Evolutionary conservation across 305 asterid species (phyloP).

Genomic region (Rubia balearica): DNA sequence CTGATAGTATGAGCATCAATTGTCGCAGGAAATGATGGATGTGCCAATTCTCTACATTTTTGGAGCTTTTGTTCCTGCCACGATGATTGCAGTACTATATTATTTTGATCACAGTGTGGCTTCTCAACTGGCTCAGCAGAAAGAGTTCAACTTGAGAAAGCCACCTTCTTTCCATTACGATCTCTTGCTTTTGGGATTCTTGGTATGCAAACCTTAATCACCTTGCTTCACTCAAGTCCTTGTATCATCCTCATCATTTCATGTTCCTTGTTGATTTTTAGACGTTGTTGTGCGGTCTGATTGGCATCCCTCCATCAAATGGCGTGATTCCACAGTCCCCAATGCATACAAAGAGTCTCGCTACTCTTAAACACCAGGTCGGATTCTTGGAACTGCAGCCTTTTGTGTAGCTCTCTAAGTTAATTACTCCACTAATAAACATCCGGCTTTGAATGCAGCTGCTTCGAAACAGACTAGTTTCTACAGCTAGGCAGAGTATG

Average conservation of each 20-base stretch:
- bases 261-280: slow-evolving; percentile 15
- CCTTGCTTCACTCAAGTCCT: background rate
- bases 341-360: slow-evolving; percentile 88
- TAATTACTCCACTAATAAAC: background rate
- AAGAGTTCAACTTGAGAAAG: slow-evolving; percentile 76
- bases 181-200: slow-evolving; percentile 68
- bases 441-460: slow-evolving; percentile 28
- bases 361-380: slow-evolving; percentile 95
- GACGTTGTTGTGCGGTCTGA: slow-evolving; percentile 83
- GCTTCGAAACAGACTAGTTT: slow-evolving; percentile 67
- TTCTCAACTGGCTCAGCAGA: slow-evolving; percentile 86
- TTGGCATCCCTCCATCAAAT: slow-evolving; percentile 89
- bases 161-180: slow-evolving; percentile 89
- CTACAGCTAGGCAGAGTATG: slow-evolving; percentile 64
- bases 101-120: slow-evolving; percentile 95
- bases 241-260: background rate
- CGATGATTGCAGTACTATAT: slow-evolving; percentile 92
- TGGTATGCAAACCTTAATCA: slow-evolving; percentile 35
- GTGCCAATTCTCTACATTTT: slow-evolving; percentile 66
- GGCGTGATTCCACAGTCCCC: slow-evolving; percentile 97
- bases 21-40: slow-evolving; percentile 66
- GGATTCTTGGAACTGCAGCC: background rate
- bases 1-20: background rate
- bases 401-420: background rate
- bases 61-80: slow-evolving; percentile 83